A percentile compares a stretch with the other conserved stretches of the same genome.
Evolutionary conservation across 345 rosid species (phyloP).

Genomic region (Geranium rotundifolium): DNA sequence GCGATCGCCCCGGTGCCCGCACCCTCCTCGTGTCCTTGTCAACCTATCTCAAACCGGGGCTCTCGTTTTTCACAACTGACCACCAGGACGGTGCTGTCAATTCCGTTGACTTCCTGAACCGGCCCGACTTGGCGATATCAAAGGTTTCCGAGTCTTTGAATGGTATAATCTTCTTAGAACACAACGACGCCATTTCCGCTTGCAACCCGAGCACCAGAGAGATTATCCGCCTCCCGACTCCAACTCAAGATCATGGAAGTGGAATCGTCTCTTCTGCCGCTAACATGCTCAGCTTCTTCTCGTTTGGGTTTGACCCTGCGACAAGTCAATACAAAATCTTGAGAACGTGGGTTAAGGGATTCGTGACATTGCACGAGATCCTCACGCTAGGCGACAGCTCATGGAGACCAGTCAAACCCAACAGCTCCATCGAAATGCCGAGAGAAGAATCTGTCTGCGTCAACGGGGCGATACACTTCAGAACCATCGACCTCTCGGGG

Average conservation of each 20-base stretch:
- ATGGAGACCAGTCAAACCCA: constrained; percentile 5
- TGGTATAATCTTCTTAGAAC: constrained; percentile 6
- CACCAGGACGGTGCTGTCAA: not conserved
- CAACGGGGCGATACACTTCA: constrained; percentile 6
- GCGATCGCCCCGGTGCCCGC: not conserved
- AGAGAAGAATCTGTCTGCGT: constrained; percentile 4
- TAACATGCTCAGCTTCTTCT: not conserved
- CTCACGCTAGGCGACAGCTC: not conserved
- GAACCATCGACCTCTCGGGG: constrained; percentile 2
- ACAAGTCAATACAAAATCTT: constrained; percentile 2
- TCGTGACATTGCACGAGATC: constrained; percentile 6
- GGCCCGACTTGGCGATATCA: not conserved
- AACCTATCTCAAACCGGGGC: not conserved
- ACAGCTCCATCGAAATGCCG: constrained; percentile 1
- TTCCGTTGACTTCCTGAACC: not conserved
- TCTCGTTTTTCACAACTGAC: constrained; percentile 1
- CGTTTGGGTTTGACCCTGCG: constrained; percentile 4
- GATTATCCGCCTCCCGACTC: not conserved
- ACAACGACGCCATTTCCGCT: not conserved
- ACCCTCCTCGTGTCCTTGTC: not conserved
- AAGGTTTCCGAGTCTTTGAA: not conserved
- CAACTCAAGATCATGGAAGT: not conserved
- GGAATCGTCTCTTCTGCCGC: not conserved
- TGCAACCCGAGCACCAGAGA: constrained; percentile 6
- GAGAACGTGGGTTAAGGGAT: constrained; percentile 7